These are phyloP conservation scores for Metarhizium brunneum DNA, from an alignment of 2,329 filamentous ascomycete species.

Conservation along the genomic window DNA sequence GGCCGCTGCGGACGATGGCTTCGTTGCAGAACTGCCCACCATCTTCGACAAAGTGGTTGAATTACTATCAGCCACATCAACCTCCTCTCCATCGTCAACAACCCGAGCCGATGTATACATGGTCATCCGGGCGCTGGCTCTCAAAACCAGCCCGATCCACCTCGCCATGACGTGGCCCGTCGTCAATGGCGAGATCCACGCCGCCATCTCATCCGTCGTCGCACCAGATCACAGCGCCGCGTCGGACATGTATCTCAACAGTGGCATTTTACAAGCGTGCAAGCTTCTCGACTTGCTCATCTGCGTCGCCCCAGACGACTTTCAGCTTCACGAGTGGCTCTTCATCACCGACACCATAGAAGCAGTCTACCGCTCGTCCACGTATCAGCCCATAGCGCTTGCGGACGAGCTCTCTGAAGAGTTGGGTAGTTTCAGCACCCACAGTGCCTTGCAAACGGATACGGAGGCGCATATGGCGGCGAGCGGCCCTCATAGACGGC, in stretches of 20 bases:
- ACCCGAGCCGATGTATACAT: slow-evolving; percentile 87
- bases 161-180: slow-evolving; percentile 83
- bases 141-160: slow-evolving; percentile 72
- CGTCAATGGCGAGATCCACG: slow-evolving; percentile 76
- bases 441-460: slow-evolving; percentile 24
- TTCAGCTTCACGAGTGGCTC: slow-evolving; percentile 96
- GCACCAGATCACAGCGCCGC: slow-evolving; percentile 54
- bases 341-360: slow-evolving; percentile 97
- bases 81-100: slow-evolving; percentile 83
- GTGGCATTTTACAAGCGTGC: slow-evolving; percentile 78
- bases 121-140: slow-evolving; percentile 69
- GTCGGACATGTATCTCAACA: slow-evolving; percentile 66
- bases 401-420: slow-evolving; percentile 79
- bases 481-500: slow-evolving; percentile 30
- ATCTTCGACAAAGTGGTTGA: slow-evolving; percentile 82
- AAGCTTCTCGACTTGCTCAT: slow-evolving; percentile 89
- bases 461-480: slow-evolving; percentile 26
- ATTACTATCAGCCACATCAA: slow-evolving; percentile 70
- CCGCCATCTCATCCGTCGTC: slow-evolving; percentile 65
- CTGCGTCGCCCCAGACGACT: slow-evolving; percentile 82
- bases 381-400: slow-evolving; percentile 62
- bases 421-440: slow-evolving; percentile 41
- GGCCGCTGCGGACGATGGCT: slow-evolving; percentile 67
- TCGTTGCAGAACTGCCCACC: slow-evolving; percentile 62
- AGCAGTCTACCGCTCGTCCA: slow-evolving; percentile 72